Evolutionary conservation across 176 grass and related monocot species (phyloP), one percentile per base, ranked within the genome.

Genomic region (Musa beccarii): DNA sequence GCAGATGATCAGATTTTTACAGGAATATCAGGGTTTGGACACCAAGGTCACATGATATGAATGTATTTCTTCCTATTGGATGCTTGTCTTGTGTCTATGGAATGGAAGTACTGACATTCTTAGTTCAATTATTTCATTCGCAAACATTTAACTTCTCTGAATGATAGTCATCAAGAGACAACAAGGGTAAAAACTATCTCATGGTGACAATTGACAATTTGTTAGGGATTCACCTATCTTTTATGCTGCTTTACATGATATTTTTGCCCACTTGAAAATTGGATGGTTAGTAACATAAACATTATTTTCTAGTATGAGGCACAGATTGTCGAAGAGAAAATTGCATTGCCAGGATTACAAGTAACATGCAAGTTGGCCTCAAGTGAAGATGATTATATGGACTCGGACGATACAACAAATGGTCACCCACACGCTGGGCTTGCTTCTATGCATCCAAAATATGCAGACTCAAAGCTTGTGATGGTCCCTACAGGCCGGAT

Each of bases 381-480:
- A 26, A 94, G 95, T 20, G 95, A 99, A 77, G 95, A 99, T 87
- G 95, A 99, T 74, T 89, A 92, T 69, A 84, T 77, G 0, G 88
- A 93, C 79, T 94, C 90, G 11, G 90, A 99, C 82, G 90, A 88
- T 66, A 91, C 90, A 19, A 75, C 94, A 85, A 92, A 83, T 82
- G 84, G 85, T 80, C 83, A 71, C 24, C 69, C 68, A 68, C 87
- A 89, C 68, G 63, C 84, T 67, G 59, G 84, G 59, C 82, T 84
- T 73, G 69, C 83, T 80, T 65, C 75, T 75, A 22, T 83, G 26
- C 84, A 87, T 76, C 85, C 75, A 26, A 85, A 80, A 16, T 84
- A 84, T 21, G 51, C 81, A 72, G 89, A 83, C 76, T 79, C 59
- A 71, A 92, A 88, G 82, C 19, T 77, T 79, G 57, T 78, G 24